These are phyloP conservation scores for Flaveria brownii DNA, from an alignment of 129 eudicot species.

Conservation along the genomic window DNA sequence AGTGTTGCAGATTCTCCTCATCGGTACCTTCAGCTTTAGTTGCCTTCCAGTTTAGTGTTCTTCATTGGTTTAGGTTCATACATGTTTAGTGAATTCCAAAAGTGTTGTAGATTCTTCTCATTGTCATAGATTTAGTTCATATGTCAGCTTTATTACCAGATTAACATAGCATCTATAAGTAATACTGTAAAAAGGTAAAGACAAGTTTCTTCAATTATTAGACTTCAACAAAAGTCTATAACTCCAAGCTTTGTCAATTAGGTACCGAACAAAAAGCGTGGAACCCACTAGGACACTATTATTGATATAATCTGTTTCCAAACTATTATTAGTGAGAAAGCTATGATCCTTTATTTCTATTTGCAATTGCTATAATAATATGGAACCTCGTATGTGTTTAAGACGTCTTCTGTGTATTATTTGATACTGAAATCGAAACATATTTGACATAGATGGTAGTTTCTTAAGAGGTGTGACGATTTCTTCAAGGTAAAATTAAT, in stretches of 20 bases:
- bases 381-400: background rate
- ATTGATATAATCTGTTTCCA: constrained; percentile 2
- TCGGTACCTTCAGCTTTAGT: constrained; percentile 1
- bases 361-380: background rate
- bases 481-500: background rate
- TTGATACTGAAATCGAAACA: background rate
- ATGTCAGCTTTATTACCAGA: background rate
- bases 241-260: constrained; percentile 11
- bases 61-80: background rate
- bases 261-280: constrained; percentile 13
- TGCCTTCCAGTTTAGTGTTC: constrained; percentile 3
- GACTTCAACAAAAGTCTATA: background rate
- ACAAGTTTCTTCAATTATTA: constrained; percentile 16
- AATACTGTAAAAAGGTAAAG: constrained; percentile 6
- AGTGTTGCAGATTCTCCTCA: background rate
- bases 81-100: constrained; percentile 3
- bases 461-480: constrained; percentile 8
- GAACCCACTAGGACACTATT: constrained; percentile 1
- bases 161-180: background rate
- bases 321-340: background rate
- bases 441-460: background rate
- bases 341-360: background rate
- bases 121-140: background rate
- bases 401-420: background rate
- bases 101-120: constrained; percentile 11